These are phyloP conservation scores for Xylaria sp. DNA, from an alignment of 2,329 filamentous ascomycete species.

Conservation along the genomic window DNA sequence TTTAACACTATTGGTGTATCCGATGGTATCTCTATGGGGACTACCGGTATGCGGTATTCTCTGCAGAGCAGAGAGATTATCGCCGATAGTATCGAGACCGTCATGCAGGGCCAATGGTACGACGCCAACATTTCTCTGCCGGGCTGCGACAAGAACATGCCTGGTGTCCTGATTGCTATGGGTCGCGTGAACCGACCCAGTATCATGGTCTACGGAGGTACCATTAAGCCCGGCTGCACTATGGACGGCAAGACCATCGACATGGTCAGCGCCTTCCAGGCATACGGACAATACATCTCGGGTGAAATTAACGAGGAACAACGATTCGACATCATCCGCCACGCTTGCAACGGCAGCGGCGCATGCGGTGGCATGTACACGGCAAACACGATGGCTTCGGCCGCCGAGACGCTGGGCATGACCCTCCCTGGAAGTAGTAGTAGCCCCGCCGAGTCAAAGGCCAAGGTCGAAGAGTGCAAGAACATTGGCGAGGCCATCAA, in stretches of 20 bases:
- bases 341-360: slow-evolving; percentile 86
- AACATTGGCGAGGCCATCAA: slow-evolving; percentile 77
- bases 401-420: slow-evolving; percentile 78
- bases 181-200: slow-evolving; percentile 92
- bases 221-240: slow-evolving; percentile 90
- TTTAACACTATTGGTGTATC: slow-evolving; percentile 99
- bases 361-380: slow-evolving; percentile 90
- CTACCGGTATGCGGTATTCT: slow-evolving; percentile 94
- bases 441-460: slow-evolving; percentile 77
- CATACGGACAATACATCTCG: slow-evolving; percentile 93
- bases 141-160: slow-evolving; percentile 99
- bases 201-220: slow-evolving; percentile 97
- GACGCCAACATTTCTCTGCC: slow-evolving; percentile 97
- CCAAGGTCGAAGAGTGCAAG: slow-evolving; percentile 78
- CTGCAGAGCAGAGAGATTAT: slow-evolving; percentile 96
- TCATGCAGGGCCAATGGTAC: slow-evolving; percentile 99
- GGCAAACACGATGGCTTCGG: slow-evolving; percentile 79
- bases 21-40: slow-evolving; percentile 98
- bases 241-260: slow-evolving; percentile 81
- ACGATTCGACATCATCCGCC: slow-evolving; percentile 91
- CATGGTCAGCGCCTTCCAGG: slow-evolving; percentile 97
- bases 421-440: slow-evolving; percentile 85
- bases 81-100: slow-evolving; percentile 97
- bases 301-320: slow-evolving; percentile 91
- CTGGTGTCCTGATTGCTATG: slow-evolving; percentile 91